Base-by-base conservation (phyloP, 768 basidiomycete species). In the Vararia minispora region DNA sequence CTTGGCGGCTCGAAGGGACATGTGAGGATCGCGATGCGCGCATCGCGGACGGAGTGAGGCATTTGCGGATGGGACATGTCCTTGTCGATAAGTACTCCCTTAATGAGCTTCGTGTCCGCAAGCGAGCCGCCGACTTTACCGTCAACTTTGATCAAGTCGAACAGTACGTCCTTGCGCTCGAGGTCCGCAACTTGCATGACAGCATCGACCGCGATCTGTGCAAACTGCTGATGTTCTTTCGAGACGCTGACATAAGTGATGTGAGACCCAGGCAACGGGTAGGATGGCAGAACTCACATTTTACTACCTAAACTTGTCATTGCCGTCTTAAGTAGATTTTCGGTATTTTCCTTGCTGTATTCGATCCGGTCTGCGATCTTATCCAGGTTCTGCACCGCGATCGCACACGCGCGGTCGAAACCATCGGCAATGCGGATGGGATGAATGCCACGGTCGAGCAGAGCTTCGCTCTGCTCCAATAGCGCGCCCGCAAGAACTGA, bases 61-160 rank as follows among this genome's bases (percentile, higher is more conserved):
- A 99, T 99, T 60, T 95, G 90, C 4, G 94, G 85, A 55, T 99
- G 95, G 10, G 91, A 97, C 85, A 99, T 94, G 64, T 99, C 94
- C 64, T 99, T 99, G 78, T 99, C 95, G 57, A 99, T 76, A 51
- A 99, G 86, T 29, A 99, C 95, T 50, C 95, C 95, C 52, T 84
- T 84, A 66, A 99, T 94, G 50, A 99, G 74, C 29, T 75, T 77
- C 6, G 89, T 98, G 62, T 99, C 95, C 7, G 87, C 89, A 27
- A 99, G 74, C 8, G 91, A 88, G 27, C 95, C 95, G 32, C 95
- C 95, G 47, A 98, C 94, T 65, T 98, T 98, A 54, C 94, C 94
- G 49, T 95, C 89, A 11, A 98, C 94, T 60, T 99, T 98, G 73
- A 98, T 98, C 46, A 98, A 70, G 63, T 99, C 95, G 57, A 99